Evolutionary conservation across 441 rosid genomes (phyloP), one percentile per base, ranked within the genome.

Genomic region (Breynia disticha): DNA sequence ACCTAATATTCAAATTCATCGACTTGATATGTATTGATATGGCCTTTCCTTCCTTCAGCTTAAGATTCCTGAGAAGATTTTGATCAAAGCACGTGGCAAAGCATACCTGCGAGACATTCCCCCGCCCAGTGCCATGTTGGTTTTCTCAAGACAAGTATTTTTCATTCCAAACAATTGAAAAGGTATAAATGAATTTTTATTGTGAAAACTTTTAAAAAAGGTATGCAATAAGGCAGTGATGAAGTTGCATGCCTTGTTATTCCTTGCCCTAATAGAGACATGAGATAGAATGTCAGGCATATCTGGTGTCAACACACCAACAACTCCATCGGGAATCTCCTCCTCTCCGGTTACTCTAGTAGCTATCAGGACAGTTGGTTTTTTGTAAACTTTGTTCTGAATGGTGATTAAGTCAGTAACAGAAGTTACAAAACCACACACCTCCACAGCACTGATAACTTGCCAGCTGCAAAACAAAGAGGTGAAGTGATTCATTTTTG

Each of bases 41-140:
- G 46, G 73, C 71, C 71, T 76, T 76, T 46, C 88, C 90, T 77
- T 87, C 86, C 72, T 82, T 79, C 16, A 61, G 56, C 75, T 65
- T 76, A 54, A 87, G 77, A 78, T 76, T 78, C 59, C 66, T 60
- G 24, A 82, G 76, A 69, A 66, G 19, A 39, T 80, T 70, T 59
- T 71, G 86, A 70, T 85, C 91, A 47, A 79, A 88, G 77, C 97
- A 85, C 62, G 89, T 81, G 50, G 97, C 91, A 71, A 88, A 88
- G 69, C 97, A 81, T 64, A 85, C 78, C 97, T 88, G 82, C 63
- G 62, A 50, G 51, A 57, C 55, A 24, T 44, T 2, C 35, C 32
- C 35, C 4, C 8, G 8, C 35, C 35, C 35, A 28, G 8, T 28
- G n/a, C n/a, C n/a, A 4, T 28, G 35, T 28, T 28, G 35, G 35